phyloP scores from a whole-genome alignment of 1,284 basidiomycete genomes.

The Fistulina hepatica region DNA sequence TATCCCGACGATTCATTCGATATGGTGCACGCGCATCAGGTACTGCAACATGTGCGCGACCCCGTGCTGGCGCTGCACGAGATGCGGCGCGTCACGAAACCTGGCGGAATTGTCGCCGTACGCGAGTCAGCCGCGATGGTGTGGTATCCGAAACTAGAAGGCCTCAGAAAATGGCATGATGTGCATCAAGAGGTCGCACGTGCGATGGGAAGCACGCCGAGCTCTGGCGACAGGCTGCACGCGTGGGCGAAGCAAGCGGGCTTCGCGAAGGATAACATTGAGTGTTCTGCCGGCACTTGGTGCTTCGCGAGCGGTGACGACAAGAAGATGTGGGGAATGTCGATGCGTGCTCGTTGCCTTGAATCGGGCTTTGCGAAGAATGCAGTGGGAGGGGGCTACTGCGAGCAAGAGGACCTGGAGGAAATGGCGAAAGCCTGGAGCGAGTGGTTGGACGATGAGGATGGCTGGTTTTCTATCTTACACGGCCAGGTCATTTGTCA shows the following conservation, averaged over 20 bases:
- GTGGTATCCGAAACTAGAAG: conserved; percentile 24
- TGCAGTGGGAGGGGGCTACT: conserved; percentile 8
- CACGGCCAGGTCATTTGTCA: conserved; percentile 14
- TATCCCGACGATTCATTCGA: conserved; percentile 29
- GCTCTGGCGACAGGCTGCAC: conserved; percentile 18
- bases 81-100: conserved; percentile 33
- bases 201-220: conserved; percentile 17
- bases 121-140: conserved; percentile 22
- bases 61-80: conserved; percentile 29
- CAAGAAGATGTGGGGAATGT: conserved; percentile 10
- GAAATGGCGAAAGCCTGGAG: conserved; percentile 10
- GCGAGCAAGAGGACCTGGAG: conserved; percentile 8
- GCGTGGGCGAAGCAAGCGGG: conserved; percentile 18
- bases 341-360: conserved; percentile 9
- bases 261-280: conserved; percentile 5
- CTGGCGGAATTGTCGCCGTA: conserved; percentile 32
- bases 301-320: conserved; percentile 10
- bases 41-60: conserved; percentile 32
- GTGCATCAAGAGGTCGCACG: conserved; percentile 16
- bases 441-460: conserved; percentile 8
- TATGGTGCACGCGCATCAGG: conserved; percentile 36
- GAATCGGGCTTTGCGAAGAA: conserved; percentile 8
- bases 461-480: conserved; percentile 8
- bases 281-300: conserved; percentile 8
- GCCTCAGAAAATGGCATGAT: conserved; percentile 11